Conservation (phyloP, 768 basidiomycete species). For the Rhodotorula babjevae region DNA sequence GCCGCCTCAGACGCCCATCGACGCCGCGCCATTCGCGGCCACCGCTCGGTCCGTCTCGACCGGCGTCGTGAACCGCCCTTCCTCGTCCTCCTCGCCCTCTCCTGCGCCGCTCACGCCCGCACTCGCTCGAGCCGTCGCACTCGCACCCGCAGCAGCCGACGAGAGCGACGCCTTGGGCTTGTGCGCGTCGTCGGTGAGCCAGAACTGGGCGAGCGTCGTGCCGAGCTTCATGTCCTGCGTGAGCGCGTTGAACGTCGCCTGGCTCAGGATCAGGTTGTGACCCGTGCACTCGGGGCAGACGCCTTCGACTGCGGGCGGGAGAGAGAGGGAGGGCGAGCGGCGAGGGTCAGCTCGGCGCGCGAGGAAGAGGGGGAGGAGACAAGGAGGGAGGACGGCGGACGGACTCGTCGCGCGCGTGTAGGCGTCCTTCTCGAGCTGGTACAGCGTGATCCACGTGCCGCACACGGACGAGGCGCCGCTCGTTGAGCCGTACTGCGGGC, state of each 20-base stretch:
- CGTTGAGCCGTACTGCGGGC: conserved; percentile 10
- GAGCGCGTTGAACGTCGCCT: conserved; percentile 1
- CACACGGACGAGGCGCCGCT: conserved; percentile 2
- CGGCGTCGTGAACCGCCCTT: too few relatives aligned
- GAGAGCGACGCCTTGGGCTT: not conserved
- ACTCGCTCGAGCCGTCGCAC: too few relatives aligned
- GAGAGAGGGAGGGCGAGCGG: too few relatives aligned
- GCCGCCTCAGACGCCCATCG: too few relatives aligned
- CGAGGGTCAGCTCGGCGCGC: not conserved
- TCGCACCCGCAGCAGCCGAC: not conserved
- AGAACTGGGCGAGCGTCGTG: conserved; percentile 30
- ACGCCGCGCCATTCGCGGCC: too few relatives aligned
- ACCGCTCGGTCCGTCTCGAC: too few relatives aligned
- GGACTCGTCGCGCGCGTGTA: conserved; percentile 17
- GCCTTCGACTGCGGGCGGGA: conserved; percentile 16
- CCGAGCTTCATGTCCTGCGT: conserved; percentile 28
- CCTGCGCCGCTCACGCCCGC: not conserved
- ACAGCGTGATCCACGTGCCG: conserved; percentile 23
- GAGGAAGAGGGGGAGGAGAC: not conserved
- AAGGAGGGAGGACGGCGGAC: not conserved
- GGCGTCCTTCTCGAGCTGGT: conserved; percentile 20
- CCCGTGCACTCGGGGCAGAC: conserved; percentile 10
- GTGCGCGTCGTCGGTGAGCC: conserved; percentile 11
- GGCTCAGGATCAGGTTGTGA: conserved; percentile 6
- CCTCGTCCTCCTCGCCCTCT: too few relatives aligned